Evolutionary conservation across 306 rosid genomes (phyloP).

Genomic region (Comarum palustre): DNA sequence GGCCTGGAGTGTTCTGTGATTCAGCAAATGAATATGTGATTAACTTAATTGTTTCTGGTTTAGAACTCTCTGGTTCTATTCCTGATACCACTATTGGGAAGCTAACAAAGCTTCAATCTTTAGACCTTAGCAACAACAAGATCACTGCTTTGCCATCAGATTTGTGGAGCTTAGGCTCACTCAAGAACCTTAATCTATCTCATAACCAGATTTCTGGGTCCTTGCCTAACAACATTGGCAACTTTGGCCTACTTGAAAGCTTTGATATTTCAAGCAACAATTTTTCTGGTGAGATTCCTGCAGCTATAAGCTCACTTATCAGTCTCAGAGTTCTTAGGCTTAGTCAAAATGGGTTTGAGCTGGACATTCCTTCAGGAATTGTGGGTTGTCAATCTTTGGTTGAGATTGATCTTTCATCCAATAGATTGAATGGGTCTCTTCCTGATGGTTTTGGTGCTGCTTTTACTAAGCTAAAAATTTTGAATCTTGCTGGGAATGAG

Average conservation of each 20-base stretch:
- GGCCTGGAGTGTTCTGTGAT: slow-evolving; percentile 79
- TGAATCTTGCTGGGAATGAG: slow-evolving; percentile 75
- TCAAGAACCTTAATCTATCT: slow-evolving; percentile 70
- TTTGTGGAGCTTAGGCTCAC: slow-evolving; percentile 81
- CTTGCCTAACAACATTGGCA: slow-evolving; percentile 72
- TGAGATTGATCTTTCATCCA: slow-evolving; percentile 68
- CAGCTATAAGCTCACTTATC: slow-evolving; percentile 53
- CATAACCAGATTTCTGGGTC: slow-evolving; percentile 71
- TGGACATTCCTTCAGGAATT: slow-evolving; percentile 61
- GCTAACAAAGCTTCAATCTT: slow-evolving; percentile 59
- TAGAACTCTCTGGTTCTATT: slow-evolving; percentile 65
- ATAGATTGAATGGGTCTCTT: slow-evolving; percentile 66
- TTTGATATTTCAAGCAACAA: slow-evolving; percentile 71
- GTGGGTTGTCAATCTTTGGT: slow-evolving; percentile 59
- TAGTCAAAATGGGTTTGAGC: slow-evolving; percentile 52
- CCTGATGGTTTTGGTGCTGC: slow-evolving; percentile 82
- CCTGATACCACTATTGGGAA: slow-evolving; percentile 85
- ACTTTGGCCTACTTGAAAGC: slow-evolving; percentile 69
- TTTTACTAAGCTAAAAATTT: slow-evolving; percentile 65
- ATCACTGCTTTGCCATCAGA: slow-evolving; percentile 76
- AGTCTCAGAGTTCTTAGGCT: slow-evolving; percentile 60
- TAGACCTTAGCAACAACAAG: slow-evolving; percentile 85
- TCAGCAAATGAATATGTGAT: slow-evolving; percentile 40
- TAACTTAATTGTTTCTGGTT: slow-evolving; percentile 47
- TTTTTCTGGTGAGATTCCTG: slow-evolving; percentile 76